Evolutionary conservation across 495 filamentous ascomycete genomes (phyloP), one percentile per base, ranked within the genome.

Genomic region (Aspergillus saccharolyticus): DNA sequence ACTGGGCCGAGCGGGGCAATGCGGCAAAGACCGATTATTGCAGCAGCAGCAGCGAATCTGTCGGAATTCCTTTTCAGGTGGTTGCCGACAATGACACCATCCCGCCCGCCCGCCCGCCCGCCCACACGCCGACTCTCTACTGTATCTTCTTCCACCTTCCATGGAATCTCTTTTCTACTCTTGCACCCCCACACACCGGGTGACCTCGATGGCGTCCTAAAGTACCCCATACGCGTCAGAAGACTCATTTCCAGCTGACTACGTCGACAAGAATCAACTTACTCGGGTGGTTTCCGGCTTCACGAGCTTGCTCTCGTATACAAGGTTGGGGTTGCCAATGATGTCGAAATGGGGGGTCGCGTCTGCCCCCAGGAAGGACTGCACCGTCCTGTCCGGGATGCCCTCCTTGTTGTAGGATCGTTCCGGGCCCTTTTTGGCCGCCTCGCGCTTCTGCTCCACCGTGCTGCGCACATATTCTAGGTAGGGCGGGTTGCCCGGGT

Each of bases 401-500:
- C 71, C 69, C 15, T 60, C 56, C 0, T 56, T 63, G 17, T 71
- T 64, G 56, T 67, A 72, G 15, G 57, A 65, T 44, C 61, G 61
- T 1, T 47, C 55, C 7, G 69, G 61, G 15, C 72, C 74, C 24
- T 62, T 57, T 59, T 75, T 66, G 16, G 67, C 67, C 30, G 62
- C 61, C 33, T 71, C 63, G 8, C 66, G 69, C 56, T 74, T 74
- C 63, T 72, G 42, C 56, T 66, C 64, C 59, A 69, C 61, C 10
- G 68, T 66, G 53, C 67, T 73, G 39, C 71, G 69, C 17, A 76
- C 70, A 24, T 74, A 74, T 53, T 74, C 70, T 54, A 87, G 65
- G 69, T 91, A 92, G 12, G 79, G 80, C n/a, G 88, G 88, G 62
- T 90, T 90, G 0, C 87, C 88, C 0, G 88, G 89, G 53, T 80